These are phyloP conservation scores for Picea abies DNA, from an alignment of 83 land plant genomes.

Conservation along the genomic window DNA sequence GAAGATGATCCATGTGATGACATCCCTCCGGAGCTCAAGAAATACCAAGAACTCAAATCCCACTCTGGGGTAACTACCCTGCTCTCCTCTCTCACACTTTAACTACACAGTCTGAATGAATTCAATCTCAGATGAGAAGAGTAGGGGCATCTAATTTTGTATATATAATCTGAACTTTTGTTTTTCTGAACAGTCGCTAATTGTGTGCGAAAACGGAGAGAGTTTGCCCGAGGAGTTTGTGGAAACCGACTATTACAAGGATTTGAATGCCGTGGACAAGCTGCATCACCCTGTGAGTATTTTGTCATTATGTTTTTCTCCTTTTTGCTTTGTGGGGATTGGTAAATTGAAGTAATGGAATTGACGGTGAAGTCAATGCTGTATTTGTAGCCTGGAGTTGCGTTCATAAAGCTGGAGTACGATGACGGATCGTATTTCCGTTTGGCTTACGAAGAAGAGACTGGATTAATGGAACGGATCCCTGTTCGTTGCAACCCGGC, in stretches of 20 bases:
- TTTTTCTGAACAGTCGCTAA: constrained; percentile 12
- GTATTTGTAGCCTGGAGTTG: not conserved
- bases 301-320: not conserved
- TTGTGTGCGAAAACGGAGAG: constrained; percentile 5
- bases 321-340: not conserved
- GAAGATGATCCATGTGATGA: not conserved
- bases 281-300: constrained; percentile 37
- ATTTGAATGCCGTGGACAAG: constrained; percentile 41
- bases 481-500: constrained; percentile 44
- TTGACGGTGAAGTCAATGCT: not conserved
- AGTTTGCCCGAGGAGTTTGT: constrained; percentile 33
- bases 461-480: not conserved
- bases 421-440: constrained; percentile 15
- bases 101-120: not conserved
- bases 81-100: not conserved
- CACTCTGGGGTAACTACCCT: constrained; percentile 21
- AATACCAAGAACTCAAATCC: constrained; percentile 32
- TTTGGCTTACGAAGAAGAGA: not conserved
- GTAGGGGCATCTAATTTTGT: not conserved
- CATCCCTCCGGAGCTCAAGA: constrained; percentile 38
- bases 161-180: not conserved
- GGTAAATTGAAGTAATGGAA: not conserved
- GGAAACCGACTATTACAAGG: constrained; percentile 50
- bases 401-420: constrained; percentile 42
- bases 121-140: not conserved